These are phyloP conservation scores for Modicella reniformis DNA, from an alignment of 371 early-diverging fungal genomes.

Conservation along the genomic window DNA sequence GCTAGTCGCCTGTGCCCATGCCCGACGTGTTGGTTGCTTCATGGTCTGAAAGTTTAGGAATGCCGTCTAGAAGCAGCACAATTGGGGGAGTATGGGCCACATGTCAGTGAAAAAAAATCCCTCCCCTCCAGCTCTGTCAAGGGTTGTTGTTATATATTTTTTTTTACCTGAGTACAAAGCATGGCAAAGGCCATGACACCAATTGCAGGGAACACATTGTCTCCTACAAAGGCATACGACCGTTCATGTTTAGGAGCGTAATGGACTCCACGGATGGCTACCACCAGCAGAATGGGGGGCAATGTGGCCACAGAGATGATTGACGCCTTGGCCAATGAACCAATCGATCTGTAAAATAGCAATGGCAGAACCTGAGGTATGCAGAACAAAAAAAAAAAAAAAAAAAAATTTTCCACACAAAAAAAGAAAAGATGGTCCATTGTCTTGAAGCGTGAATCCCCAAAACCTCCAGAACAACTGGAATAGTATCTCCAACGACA, in stretches of 20 bases:
- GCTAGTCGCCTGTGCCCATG: conserved; percentile 60
- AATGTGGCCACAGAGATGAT: conserved; percentile 65
- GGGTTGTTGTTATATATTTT: neutral
- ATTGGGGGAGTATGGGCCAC: too few relatives aligned
- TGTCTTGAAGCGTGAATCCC: conserved; percentile 55
- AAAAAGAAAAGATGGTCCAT: conserved; percentile 59
- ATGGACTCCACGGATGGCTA: conserved; percentile 62
- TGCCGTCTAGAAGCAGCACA: conserved; percentile 35
- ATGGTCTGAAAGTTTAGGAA: conserved; percentile 64
- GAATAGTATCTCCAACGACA: conserved; percentile 71
- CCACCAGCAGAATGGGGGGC: conserved; percentile 62
- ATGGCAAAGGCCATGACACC: conserved; percentile 76
- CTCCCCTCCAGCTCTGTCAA: too few relatives aligned
- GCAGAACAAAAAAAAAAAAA: neutral
- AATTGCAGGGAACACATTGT: conserved; percentile 64
- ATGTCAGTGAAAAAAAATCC: too few relatives aligned
- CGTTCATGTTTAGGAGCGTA: conserved; percentile 64
- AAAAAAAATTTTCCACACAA: conserved; percentile 17
- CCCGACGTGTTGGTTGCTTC: conserved; percentile 55
- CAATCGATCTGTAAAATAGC: conserved; percentile 64
- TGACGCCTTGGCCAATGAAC: conserved; percentile 63
- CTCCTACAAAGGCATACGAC: conserved; percentile 58
- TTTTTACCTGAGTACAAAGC: conserved; percentile 62
- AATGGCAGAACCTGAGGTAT: conserved; percentile 61
- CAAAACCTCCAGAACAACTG: conserved; percentile 58